Evolutionary conservation across 2,329 filamentous ascomycete genomes (phyloP), one percentile per base, ranked within the genome.

Genomic region (Pseudocercospora pini-densiflorae): DNA sequence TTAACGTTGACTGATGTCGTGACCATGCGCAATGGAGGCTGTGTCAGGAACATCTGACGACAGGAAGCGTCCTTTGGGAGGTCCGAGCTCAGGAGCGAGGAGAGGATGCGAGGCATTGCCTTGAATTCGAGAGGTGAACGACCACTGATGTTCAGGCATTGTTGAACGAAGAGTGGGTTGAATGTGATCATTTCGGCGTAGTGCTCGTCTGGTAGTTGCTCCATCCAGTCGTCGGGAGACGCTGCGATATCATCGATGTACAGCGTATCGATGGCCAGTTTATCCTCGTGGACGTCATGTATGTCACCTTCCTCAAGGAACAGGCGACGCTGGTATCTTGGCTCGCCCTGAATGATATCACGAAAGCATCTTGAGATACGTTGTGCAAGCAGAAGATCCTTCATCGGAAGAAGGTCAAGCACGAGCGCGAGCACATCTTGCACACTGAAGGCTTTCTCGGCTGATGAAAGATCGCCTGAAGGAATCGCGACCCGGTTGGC

Each of bases 321-420:
- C 6, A 47, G 43, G 43, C 3, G 40, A 45, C 40, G 3, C 12
- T 12, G 9, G 40, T 14, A 45, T 45, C 40, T 45, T 14, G 40
- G 40, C 12, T 4, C 12, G 12, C n/a, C 12, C 9, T 45, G 12
- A 9, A 12, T 9, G 3, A 9, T 45, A 3, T 4, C 40, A 4
- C 40, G 40, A 12, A 19, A 14, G 12, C 40, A 14, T 14, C 40
- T 14, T 14, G n/a, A 60, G 23, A 47, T 36, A n/a, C 33, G 58
- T 47, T 60, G 58, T 5, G 33, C 31, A 19, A 60, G 10, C 8
- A 60, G 36, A 24, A 60, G 58, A 23, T 60, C 58, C 36, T 24
- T 60, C 58, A 47, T 60, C 6, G 33, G 36, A 10, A 60, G 58
- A 27, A 19, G 24, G 16, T 47, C 40, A 10, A 60, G 23, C 16